These are phyloP conservation scores for Trichoderma koningii DNA, from an alignment of 2,329 filamentous ascomycete species.

Conservation along the genomic window DNA sequence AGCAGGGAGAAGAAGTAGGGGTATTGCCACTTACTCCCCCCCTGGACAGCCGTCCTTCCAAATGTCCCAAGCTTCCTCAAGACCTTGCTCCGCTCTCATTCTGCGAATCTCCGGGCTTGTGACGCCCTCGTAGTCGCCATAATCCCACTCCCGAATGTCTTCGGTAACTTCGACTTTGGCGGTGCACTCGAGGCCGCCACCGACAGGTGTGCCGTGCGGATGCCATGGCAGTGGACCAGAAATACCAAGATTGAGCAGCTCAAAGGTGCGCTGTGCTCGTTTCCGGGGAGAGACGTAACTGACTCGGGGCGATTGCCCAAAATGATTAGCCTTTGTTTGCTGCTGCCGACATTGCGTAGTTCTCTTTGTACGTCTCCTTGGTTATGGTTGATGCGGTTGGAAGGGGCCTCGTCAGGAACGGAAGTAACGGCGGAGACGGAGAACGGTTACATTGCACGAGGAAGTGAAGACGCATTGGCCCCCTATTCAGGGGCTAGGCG, in stretches of 20 bases:
- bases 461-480: not conserved
- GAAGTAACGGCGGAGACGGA: not conserved
- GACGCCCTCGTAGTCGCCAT: slow-evolving; percentile 83
- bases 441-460: not conserved
- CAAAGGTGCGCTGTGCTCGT: slow-evolving; percentile 86
- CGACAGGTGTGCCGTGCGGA: slow-evolving; percentile 44
- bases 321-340: slow-evolving; percentile 4
- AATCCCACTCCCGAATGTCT: slow-evolving; percentile 82
- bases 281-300: slow-evolving; percentile 84
- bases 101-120: slow-evolving; percentile 69
- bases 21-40: slow-evolving; percentile 67
- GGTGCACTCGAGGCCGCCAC: slow-evolving; percentile 50
- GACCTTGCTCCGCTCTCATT: slow-evolving; percentile 58
- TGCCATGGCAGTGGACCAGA: slow-evolving; percentile 71
- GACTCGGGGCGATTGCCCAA: slow-evolving; percentile 5
- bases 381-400: not conserved
- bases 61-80: slow-evolving; percentile 71
- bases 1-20: not conserved
- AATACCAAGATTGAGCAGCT: slow-evolving; percentile 77
- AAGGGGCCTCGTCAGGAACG: not conserved
- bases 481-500: not conserved
- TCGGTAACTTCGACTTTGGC: slow-evolving; percentile 69
- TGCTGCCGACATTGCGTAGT: not conserved
- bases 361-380: not conserved
- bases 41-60: slow-evolving; percentile 86